A percentile compares a stretch with the other conserved stretches of the same genome.
phyloP scores from a whole-genome alignment of 495 filamentous ascomycete genomes.

The Glonium stellatum region DNA sequence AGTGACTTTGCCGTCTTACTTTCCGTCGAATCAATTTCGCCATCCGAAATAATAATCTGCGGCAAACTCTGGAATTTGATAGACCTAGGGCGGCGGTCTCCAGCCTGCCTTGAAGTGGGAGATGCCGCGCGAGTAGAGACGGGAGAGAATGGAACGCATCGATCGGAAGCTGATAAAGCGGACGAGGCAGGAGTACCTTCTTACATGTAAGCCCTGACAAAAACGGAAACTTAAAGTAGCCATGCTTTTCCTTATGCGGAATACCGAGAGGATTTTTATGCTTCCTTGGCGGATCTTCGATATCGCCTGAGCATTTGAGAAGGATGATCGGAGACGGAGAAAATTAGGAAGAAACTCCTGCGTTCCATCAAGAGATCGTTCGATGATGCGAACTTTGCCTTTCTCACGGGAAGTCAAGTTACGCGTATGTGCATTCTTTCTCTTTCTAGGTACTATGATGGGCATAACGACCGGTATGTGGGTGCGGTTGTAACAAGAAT shows the following conservation, averaged over 20 bases:
- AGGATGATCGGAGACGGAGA: conserved; percentile 7
- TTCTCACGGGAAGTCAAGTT: conserved; percentile 14
- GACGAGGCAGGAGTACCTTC: conserved; percentile 5
- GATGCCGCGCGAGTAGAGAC: not conserved
- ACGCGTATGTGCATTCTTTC: conserved; percentile 20
- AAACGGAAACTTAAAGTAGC: not conserved
- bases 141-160: not conserved
- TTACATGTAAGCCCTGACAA: not conserved
- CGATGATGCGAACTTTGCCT: conserved; percentile 23
- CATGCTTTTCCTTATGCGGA: conserved; percentile 21
- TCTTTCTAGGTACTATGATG: conserved; percentile 18
- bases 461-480: conserved; percentile 13
- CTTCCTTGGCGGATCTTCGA: conserved; percentile 20
- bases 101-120: not conserved
- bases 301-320: conserved; percentile 8
- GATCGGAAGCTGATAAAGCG: not conserved
- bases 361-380: conserved; percentile 10
- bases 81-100: not conserved
- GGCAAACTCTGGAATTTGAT: conserved; percentile 7
- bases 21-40: not conserved
- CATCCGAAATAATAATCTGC: not conserved
- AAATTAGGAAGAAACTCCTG: conserved; percentile 2
- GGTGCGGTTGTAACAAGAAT: not conserved
- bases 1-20: not conserved
- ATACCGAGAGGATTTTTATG: conserved; percentile 25